Percentiles rank a stretch among this genome's conserved stretches.
Evolutionary conservation across 1,284 basidiomycete genomes (phyloP).

Genomic region (Phellopilus nigrolimitatus): DNA sequence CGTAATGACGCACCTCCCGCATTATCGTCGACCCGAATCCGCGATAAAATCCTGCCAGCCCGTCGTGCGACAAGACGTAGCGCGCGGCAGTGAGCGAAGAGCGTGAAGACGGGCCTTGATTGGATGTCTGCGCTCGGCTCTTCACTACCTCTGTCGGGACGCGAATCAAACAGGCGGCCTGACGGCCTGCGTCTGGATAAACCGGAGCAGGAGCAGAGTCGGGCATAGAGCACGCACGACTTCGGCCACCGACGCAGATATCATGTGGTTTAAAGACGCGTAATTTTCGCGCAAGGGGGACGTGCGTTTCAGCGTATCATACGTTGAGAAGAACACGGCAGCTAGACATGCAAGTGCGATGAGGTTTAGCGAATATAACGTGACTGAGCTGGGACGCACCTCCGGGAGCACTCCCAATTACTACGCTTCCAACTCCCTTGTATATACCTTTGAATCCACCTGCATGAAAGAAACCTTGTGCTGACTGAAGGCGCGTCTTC

Average conservation of each 20-base stretch:
- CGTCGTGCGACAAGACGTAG: constrained; percentile 51
- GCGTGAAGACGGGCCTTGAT: constrained; percentile 50
- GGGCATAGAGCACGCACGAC: constrained; percentile 49
- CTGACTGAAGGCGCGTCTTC: constrained; percentile 91
- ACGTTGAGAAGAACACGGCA: constrained; percentile 92
- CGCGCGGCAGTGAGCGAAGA: constrained; percentile 45
- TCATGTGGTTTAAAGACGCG: constrained; percentile 73
- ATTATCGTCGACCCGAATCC: constrained; percentile 79
- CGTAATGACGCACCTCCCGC: constrained; percentile 68
- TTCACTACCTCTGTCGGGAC: constrained; percentile 96
- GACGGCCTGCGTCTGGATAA: constrained; percentile 27
- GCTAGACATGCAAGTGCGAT: too few species aligned
- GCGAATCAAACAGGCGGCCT: constrained; percentile 89
- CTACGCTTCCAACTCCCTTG: constrained; percentile 91
- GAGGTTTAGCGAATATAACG: not conserved
- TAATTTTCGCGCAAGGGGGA: constrained; percentile 56
- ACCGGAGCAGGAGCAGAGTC: constrained; percentile 27
- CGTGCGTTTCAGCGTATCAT: constrained; percentile 82
- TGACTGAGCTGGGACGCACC: constrained; percentile 45
- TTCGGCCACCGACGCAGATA: constrained; percentile 80
- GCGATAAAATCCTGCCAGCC: constrained; percentile 69
- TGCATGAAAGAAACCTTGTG: constrained; percentile 79
- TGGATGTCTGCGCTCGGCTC: constrained; percentile 73
- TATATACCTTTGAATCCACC: constrained; percentile 94
- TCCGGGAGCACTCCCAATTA: constrained; percentile 93